phyloP scores from a whole-genome alignment of 768 basidiomycete genomes.

The Pulveroboletus frians region DNA sequence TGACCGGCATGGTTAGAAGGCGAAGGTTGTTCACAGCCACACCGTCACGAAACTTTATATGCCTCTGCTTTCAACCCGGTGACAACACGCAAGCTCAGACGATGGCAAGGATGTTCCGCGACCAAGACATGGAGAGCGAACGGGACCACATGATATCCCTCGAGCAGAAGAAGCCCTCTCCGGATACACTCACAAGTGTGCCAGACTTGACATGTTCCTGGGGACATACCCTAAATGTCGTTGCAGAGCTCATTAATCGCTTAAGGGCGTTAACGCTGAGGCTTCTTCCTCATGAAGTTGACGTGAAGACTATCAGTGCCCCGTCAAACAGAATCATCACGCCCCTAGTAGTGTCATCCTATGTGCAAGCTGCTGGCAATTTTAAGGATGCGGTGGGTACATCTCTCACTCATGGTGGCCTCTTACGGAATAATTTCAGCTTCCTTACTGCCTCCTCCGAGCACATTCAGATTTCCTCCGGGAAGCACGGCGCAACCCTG shows the following conservation, averaged over 20 bases:
- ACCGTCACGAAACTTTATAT: neutral
- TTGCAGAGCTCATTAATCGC: constrained; percentile 72
- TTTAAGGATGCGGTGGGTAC: constrained; percentile 72
- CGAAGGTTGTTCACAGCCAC: constrained; percentile 26
- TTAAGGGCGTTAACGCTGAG: constrained; percentile 69
- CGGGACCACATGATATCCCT: constrained; percentile 41
- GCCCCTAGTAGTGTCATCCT: constrained; percentile 71
- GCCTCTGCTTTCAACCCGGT: neutral
- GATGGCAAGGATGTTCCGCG: constrained; percentile 23
- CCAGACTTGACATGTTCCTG: neutral
- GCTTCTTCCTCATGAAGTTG: constrained; percentile 79
- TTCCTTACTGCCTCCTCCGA: constrained; percentile 77
- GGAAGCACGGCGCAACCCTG: constrained; percentile 76
- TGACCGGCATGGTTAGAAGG: constrained; percentile 46
- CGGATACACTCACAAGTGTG: constrained; percentile 75
- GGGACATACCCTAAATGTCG: neutral
- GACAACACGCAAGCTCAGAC: neutral
- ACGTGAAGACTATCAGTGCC: constrained; percentile 56
- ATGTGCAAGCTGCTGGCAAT: constrained; percentile 78
- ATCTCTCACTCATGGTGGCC: neutral
- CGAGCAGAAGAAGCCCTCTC: constrained; percentile 50
- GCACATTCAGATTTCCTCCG: constrained; percentile 76
- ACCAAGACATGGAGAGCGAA: constrained; percentile 32
- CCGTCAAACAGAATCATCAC: constrained; percentile 84
- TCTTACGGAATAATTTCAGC: constrained; percentile 35